phyloP scores from a whole-genome alignment of 352 stramenopile species.

The Pseudoperonospora humuli region DNA sequence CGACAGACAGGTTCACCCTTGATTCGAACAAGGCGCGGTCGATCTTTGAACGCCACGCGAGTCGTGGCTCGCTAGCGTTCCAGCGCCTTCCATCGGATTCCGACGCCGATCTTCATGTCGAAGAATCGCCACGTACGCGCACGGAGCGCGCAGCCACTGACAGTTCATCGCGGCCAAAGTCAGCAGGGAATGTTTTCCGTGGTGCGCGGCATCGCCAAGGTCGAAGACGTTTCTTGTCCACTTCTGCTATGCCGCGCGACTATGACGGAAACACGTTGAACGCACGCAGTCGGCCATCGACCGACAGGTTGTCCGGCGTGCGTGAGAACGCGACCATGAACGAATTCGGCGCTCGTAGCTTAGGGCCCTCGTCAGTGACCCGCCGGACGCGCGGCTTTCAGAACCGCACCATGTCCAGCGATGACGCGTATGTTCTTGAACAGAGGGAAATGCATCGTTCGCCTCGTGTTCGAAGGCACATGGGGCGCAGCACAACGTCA shows the following conservation, averaged over 20 bases:
- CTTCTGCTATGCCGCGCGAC: slow-evolving; percentile 8
- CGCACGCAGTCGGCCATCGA: not conserved
- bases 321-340: slow-evolving; percentile 12
- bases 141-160: slow-evolving; percentile 14
- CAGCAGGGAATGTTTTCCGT: slow-evolving; percentile 60
- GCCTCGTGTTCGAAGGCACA: slow-evolving; percentile 41
- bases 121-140: not conserved
- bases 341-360: slow-evolving; percentile 16
- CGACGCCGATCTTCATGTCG: slow-evolving; percentile 7
- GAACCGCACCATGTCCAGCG: slow-evolving; percentile 26
- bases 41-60: slow-evolving; percentile 76
- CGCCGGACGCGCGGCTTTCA: slow-evolving; percentile 19
- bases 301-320: slow-evolving; percentile 6
- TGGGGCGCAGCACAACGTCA: slow-evolving; percentile 15
- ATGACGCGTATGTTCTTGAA: slow-evolving; percentile 15
- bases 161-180: slow-evolving; percentile 16
- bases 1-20: slow-evolving; percentile 52
- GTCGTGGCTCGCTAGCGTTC: slow-evolving; percentile 78
- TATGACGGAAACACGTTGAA: not conserved
- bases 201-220: slow-evolving; percentile 45
- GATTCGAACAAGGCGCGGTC: slow-evolving; percentile 37
- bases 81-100: slow-evolving; percentile 38
- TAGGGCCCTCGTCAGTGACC: slow-evolving; percentile 8
- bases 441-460: slow-evolving; percentile 20
- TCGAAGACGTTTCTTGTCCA: slow-evolving; percentile 47